phyloP scores from a whole-genome alignment of 768 basidiomycete genomes.

The Amanita rimosa region DNA sequence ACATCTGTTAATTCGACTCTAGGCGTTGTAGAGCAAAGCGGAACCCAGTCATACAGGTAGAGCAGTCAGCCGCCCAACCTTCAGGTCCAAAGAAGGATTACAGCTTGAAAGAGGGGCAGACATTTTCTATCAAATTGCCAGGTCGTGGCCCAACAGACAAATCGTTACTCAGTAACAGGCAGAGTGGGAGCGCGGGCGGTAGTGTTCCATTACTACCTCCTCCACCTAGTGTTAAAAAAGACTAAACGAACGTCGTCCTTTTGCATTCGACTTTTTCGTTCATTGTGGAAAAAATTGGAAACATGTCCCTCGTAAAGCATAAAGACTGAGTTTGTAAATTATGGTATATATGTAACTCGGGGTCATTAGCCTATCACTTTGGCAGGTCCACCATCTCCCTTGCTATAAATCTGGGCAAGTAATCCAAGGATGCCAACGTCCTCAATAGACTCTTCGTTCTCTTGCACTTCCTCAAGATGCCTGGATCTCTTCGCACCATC shows the following conservation, averaged over 20 bases:
- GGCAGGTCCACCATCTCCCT: conserved; percentile 35
- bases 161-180: conserved; percentile 15
- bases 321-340: neutral
- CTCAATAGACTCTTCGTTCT: conserved; percentile 52
- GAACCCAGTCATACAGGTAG: conserved; percentile 34
- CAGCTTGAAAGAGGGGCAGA: conserved; percentile 89
- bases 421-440: conserved; percentile 82
- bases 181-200: conserved; percentile 19
- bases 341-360: neutral
- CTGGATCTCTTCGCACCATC: conserved; percentile 44
- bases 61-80: conserved; percentile 52
- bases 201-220: conserved; percentile 68
- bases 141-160: conserved; percentile 45
- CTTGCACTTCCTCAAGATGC: conserved; percentile 36
- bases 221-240: conserved; percentile 57
- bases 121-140: conserved; percentile 85
- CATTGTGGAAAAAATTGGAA: neutral
- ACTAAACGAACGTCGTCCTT: conserved; percentile 8
- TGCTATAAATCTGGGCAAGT: conserved; percentile 77
- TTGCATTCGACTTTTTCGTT: neutral
- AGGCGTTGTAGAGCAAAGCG: conserved; percentile 58
- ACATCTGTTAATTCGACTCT: neutral
- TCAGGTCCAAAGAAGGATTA: conserved; percentile 86
- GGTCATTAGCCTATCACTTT: conserved; percentile 24
- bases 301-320: conserved; percentile 11